Evolutionary conservation across 2,329 filamentous ascomycete species (phyloP).

Genomic region (Coniochaeta sp.): DNA sequence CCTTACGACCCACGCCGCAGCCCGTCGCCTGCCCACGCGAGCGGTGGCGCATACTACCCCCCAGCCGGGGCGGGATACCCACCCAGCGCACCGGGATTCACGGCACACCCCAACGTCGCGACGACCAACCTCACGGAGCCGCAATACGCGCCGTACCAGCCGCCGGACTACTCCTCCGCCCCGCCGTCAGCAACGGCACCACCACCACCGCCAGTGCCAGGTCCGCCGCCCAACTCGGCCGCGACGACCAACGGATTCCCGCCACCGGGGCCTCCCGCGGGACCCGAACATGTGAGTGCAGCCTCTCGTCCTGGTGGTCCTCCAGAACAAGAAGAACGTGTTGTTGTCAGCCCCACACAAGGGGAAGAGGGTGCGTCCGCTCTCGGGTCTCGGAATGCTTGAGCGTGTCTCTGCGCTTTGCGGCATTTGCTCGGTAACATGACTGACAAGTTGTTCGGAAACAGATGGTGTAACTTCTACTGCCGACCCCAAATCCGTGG

Average conservation of each 20-base stretch:
- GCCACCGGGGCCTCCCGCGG: slow-evolving; percentile 13
- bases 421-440: too few relatives aligned
- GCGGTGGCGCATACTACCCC: slow-evolving; percentile 42
- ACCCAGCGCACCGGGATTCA: slow-evolving; percentile 18
- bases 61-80: slow-evolving; percentile 14
- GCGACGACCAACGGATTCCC: slow-evolving; percentile 12
- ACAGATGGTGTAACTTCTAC: slow-evolving; percentile 9
- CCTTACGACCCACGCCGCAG: slow-evolving; percentile 25
- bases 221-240: slow-evolving; percentile 18
- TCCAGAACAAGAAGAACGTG: too few relatives aligned
- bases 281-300: slow-evolving; percentile 21
- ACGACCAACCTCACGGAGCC: slow-evolving; percentile 23
- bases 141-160: slow-evolving; percentile 30
- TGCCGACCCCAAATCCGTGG: slow-evolving; percentile 30
- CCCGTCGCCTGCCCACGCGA: slow-evolving; percentile 41
- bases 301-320: slow-evolving; percentile 13
- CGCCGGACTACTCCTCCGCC: slow-evolving; percentile 36
- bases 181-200: too few relatives aligned
- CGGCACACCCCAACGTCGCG: slow-evolving; percentile 27
- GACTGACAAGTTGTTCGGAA: neutral
- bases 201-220: slow-evolving; percentile 31
- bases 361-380: slow-evolving; percentile 19
- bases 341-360: slow-evolving; percentile 8
- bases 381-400: slow-evolving; percentile 3
- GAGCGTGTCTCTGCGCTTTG: neutral